A percentile compares a stretch with the other conserved stretches of the same genome.
These are phyloP conservation scores for Gossypium davidsonii DNA, from an alignment of 441 rosid species.

Conservation along the genomic window DNA sequence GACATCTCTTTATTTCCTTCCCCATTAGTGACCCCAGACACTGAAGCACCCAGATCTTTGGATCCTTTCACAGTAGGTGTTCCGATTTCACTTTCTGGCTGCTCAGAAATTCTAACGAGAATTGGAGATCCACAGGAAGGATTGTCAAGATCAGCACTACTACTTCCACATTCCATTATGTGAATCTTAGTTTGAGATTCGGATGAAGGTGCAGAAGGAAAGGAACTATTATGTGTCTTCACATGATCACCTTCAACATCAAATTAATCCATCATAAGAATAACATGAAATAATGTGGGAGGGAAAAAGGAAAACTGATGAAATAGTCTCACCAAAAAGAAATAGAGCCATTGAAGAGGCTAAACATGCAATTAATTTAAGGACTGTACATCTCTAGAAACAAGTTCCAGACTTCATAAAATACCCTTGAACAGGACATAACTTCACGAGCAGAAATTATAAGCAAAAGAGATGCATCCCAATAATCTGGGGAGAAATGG, in stretches of 20 bases:
- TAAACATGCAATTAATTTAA: neutral
- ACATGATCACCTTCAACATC: conserved; percentile 29
- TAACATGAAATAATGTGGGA: conserved; percentile 4
- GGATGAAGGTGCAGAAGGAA: conserved; percentile 21
- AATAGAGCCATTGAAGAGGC: neutral
- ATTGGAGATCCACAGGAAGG: conserved; percentile 41
- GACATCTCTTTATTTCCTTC: conserved; percentile 24
- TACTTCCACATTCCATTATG: conserved; percentile 29
- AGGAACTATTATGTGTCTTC: conserved; percentile 17
- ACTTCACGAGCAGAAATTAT: conserved; percentile 2
- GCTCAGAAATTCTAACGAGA: conserved; percentile 32
- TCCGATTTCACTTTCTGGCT: conserved; percentile 32
- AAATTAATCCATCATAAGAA: conserved; percentile 7
- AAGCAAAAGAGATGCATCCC: conserved; percentile 1
- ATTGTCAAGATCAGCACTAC: conserved; percentile 32
- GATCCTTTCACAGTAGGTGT: conserved; percentile 29
- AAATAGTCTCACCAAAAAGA: conserved; percentile 1
- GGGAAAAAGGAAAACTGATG: neutral
- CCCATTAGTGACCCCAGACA: conserved; percentile 25
- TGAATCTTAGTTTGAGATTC: conserved; percentile 29
- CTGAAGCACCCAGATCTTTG: conserved; percentile 27
- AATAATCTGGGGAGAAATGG: neutral
- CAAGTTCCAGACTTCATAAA: conserved; percentile 1
- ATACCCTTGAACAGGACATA: conserved; percentile 3
- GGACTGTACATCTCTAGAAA: neutral